These are phyloP conservation scores for Darksidea phi DNA, from an alignment of 495 filamentous ascomycete genomes.

Conservation along the genomic window DNA sequence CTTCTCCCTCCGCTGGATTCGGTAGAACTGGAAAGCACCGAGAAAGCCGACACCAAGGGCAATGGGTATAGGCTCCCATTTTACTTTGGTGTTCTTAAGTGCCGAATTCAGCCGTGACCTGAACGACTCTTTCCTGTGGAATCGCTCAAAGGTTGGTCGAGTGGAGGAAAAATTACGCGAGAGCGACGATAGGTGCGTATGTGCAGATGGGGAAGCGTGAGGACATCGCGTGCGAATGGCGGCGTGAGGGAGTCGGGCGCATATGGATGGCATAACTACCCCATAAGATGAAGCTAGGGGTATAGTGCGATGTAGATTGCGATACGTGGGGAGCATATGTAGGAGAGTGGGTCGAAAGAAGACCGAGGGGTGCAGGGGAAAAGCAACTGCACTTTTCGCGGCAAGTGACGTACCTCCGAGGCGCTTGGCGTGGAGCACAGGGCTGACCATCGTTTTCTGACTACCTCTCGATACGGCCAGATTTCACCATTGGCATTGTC, in stretches of 20 bases:
- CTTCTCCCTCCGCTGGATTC: constrained; percentile 56
- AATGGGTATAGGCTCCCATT: constrained; percentile 96
- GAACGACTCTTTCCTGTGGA: constrained; percentile 59
- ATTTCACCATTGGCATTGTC: too few relatives aligned
- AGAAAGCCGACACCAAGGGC: constrained; percentile 85
- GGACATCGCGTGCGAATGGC: constrained; percentile 25
- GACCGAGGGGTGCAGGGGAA: constrained; percentile 6
- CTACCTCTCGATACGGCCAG: too few relatives aligned
- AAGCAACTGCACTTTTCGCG: constrained; percentile 15
- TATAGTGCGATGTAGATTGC: background rate
- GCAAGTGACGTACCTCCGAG: constrained; percentile 15
- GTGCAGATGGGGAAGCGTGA: constrained; percentile 4
- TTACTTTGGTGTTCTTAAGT: constrained; percentile 70
- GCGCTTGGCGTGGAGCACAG: constrained; percentile 2
- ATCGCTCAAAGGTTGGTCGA: constrained; percentile 44
- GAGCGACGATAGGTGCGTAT: constrained; percentile 15
- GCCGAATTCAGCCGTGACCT: constrained; percentile 61
- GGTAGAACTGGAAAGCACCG: constrained; percentile 79
- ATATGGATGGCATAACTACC: constrained; percentile 48
- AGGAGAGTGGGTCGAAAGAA: background rate
- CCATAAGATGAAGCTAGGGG: constrained; percentile 29
- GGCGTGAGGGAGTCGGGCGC: constrained; percentile 33
- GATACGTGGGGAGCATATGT: background rate
- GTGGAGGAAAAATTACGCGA: constrained; percentile 48
- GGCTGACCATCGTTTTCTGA: background rate